phyloP scores from a whole-genome alignment of 1,284 basidiomycete species.

The Papiliotrema flavescens region DNA sequence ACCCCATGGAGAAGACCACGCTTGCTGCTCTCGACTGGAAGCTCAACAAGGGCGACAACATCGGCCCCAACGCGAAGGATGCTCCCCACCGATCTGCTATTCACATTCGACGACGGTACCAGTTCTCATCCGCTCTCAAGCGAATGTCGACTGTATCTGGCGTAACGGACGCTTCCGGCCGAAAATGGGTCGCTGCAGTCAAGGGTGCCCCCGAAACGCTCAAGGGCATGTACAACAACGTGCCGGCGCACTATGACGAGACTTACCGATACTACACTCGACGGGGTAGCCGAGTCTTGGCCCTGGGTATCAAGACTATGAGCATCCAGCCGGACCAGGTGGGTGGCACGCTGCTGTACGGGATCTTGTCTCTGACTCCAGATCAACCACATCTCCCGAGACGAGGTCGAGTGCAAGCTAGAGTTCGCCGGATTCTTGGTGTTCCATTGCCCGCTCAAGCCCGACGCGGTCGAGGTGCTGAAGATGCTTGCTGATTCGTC shows the following conservation, averaged over 20 bases:
- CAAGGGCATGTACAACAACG: conserved; percentile 69
- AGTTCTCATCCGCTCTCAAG: conserved; percentile 92
- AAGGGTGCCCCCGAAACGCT: conserved; percentile 96
- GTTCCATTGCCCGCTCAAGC: conserved; percentile 92
- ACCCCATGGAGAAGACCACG: conserved; percentile 99
- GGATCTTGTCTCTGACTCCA: conserved; percentile 39
- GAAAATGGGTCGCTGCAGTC: conserved; percentile 58
- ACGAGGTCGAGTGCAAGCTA: conserved; percentile 71
- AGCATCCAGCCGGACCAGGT: conserved; percentile 68
- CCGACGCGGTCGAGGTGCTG: conserved; percentile 81
- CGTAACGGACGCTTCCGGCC: conserved; percentile 49
- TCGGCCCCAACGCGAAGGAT: conserved; percentile 59
- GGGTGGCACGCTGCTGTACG: conserved; percentile 2
- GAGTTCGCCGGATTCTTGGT: conserved; percentile 87
- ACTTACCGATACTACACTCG: conserved; percentile 91
- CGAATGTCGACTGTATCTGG: conserved; percentile 90
- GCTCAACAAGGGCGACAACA: conserved; percentile 71
- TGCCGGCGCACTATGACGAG: conserved; percentile 80
- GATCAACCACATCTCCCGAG: conserved; percentile 79
- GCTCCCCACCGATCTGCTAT: conserved; percentile 62
- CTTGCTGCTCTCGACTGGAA: conserved; percentile 89
- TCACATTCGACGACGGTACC: conserved; percentile 81
- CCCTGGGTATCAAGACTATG: conserved; percentile 79
- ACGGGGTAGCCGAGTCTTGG: conserved; percentile 83
- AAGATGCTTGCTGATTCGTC: conserved; percentile 92